These are phyloP conservation scores for Penicillium nordicum DNA, from an alignment of 2,329 filamentous ascomycete species.

Conservation along the genomic window DNA sequence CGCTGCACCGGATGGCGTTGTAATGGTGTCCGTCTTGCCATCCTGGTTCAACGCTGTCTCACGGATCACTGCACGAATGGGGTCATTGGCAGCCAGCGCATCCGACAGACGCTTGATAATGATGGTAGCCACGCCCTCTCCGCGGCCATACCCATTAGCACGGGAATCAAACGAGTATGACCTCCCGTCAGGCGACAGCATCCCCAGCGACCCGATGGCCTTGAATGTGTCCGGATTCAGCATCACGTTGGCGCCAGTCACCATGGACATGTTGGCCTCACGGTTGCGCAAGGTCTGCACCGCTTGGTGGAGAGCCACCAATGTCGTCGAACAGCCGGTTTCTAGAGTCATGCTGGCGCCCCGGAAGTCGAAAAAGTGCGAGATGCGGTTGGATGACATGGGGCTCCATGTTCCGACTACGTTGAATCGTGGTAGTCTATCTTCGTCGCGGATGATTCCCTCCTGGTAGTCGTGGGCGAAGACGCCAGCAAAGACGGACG, in stretches of 20 bases:
- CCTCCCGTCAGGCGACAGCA: neutral
- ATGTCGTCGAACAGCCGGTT: slow-evolving; percentile 43
- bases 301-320: slow-evolving; percentile 34
- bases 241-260: slow-evolving; percentile 37
- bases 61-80: slow-evolving; percentile 45
- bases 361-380: slow-evolving; percentile 44
- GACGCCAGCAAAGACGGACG: neutral
- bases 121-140: slow-evolving; percentile 47
- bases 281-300: slow-evolving; percentile 22
- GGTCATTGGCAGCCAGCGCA: slow-evolving; percentile 46
- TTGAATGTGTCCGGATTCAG: slow-evolving; percentile 21
- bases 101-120: slow-evolving; percentile 48
- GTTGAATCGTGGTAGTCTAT: slow-evolving; percentile 24
- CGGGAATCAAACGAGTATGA: slow-evolving; percentile 42
- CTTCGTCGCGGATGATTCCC: neutral
- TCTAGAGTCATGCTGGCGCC: slow-evolving; percentile 44
- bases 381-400: slow-evolving; percentile 33
- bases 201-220: neutral
- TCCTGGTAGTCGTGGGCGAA: neutral
- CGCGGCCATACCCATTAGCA: slow-evolving; percentile 54
- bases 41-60: slow-evolving; percentile 35
- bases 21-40: slow-evolving; percentile 24
- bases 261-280: slow-evolving; percentile 28
- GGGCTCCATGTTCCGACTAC: slow-evolving; percentile 27
- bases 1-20: slow-evolving; percentile 18